These are phyloP conservation scores for Populus tomentosa DNA, from an alignment of 441 rosid genomes.

Conservation along the genomic window DNA sequence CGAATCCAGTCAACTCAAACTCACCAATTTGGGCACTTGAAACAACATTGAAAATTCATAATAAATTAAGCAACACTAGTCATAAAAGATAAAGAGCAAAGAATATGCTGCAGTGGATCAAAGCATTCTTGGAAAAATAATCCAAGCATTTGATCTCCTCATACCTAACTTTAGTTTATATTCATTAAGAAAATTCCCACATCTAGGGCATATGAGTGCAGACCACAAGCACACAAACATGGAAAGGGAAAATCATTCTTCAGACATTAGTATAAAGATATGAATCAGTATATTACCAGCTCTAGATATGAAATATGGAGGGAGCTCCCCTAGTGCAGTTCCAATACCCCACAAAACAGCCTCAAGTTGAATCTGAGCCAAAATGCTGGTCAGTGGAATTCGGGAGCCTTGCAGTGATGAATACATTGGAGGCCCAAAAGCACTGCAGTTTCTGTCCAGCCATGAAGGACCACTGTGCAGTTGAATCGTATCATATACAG, in stretches of 20 bases:
- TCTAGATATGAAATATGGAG: slow-evolving; percentile 96
- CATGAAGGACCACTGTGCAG: slow-evolving; percentile 82
- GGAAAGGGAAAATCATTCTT: not conserved
- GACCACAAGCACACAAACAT: not conserved
- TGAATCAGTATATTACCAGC: slow-evolving; percentile 24
- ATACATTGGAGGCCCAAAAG: slow-evolving; percentile 81
- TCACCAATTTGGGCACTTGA: too few relatives aligned
- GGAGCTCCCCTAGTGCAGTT: slow-evolving; percentile 97
- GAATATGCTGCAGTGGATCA: not conserved
- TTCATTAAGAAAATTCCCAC: not conserved
- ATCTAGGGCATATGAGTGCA: not conserved
- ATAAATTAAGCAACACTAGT: not conserved
- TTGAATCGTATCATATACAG: slow-evolving; percentile 89
- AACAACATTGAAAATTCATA: too few relatives aligned
- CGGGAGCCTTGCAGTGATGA: slow-evolving; percentile 49
- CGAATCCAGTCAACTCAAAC: too few relatives aligned
- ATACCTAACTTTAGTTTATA: not conserved
- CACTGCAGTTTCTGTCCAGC: slow-evolving; percentile 83
- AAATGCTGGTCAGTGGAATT: slow-evolving; percentile 77
- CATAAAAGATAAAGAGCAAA: not conserved
- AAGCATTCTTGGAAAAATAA: not conserved
- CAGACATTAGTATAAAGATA: not conserved
- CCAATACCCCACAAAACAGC: slow-evolving; percentile 93
- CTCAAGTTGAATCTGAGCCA: slow-evolving; percentile 83
- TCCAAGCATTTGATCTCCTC: not conserved